Evolutionary conservation across 2,329 filamentous ascomycete species (phyloP).

Genomic region (Magnaporthiopsis rhizophila): DNA sequence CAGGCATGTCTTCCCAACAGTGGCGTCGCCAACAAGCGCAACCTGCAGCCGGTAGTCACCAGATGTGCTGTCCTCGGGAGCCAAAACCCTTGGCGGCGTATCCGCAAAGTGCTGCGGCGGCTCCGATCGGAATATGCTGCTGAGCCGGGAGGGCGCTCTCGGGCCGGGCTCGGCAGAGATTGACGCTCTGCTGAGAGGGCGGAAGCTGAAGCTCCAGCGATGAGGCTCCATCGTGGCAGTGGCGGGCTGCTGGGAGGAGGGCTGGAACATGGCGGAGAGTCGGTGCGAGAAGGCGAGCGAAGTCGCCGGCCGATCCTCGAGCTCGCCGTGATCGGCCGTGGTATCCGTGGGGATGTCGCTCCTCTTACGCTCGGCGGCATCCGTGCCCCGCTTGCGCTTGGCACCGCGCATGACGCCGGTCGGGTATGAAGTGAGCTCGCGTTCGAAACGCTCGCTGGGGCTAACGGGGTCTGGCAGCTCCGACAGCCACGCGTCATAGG

Average conservation of each 20-base stretch:
- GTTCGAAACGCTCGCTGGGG: conserved; percentile 1
- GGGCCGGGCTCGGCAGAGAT: not conserved
- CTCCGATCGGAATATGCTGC: not conserved
- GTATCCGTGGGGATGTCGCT: too few species aligned
- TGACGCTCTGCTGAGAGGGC: not conserved
- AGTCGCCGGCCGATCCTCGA: conserved; percentile 1
- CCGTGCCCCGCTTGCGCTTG: conserved; percentile 2
- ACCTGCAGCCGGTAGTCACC: conserved; percentile 7
- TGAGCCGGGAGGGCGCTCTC: not conserved
- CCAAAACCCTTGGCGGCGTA: not conserved
- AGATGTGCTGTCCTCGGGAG: not conserved
- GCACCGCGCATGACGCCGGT: not conserved
- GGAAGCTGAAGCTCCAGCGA: conserved; percentile 1
- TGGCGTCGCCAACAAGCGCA: conserved; percentile 6
- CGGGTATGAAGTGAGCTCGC: conserved; percentile 6
- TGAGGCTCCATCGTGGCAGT: not conserved
- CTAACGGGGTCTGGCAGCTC: conserved; percentile 3
- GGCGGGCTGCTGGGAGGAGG: not conserved
- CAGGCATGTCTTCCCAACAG: conserved; percentile 3
- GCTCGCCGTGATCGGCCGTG: too few species aligned
- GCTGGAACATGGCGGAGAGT: not conserved
- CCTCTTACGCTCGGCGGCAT: not conserved
- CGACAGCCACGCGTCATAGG: conserved; percentile 3
- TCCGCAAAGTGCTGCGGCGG: not conserved
- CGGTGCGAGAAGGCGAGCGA: conserved; percentile 1